Evolutionary conservation across 176 grass and related monocot genomes (phyloP).

Genomic region (Phyllostachys edulis): DNA sequence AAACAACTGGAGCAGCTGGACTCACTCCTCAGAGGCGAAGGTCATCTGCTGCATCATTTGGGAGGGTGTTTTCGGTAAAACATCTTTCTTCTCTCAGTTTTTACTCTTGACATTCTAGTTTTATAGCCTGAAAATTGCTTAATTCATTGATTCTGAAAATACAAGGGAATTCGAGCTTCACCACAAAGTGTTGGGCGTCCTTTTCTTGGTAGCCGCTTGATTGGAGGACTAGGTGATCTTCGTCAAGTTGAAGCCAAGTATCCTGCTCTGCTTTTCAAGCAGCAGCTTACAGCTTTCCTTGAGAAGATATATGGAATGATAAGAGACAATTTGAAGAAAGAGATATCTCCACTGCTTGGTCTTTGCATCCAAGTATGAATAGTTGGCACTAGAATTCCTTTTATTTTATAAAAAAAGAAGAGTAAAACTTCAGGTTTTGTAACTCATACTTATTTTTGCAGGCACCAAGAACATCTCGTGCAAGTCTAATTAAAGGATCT

Average conservation of each 20-base stretch:
- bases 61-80: constrained; percentile 86
- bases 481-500: constrained; percentile 97
- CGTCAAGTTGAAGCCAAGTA: constrained; percentile 99
- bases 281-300: constrained; percentile 96
- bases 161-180: constrained; percentile 79
- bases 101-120: constrained; percentile 24
- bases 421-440: constrained; percentile 1
- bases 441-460: constrained; percentile 38
- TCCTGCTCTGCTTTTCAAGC: constrained; percentile 99
- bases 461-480: constrained; percentile 94
- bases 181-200: constrained; percentile 75
- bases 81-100: constrained; percentile 3
- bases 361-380: constrained; percentile 88
- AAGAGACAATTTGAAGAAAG: constrained; percentile 98
- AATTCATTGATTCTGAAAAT: constrained; percentile 34
- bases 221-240: constrained; percentile 76
- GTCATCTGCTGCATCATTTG: constrained; percentile 80
- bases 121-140: constrained; percentile 25
- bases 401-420: background rate
- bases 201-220: constrained; percentile 72
- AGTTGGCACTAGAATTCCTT: background rate
- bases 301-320: constrained; percentile 99
- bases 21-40: constrained; percentile 91
- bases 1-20: constrained; percentile 73
- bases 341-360: constrained; percentile 94